Base-by-base conservation (phyloP, 495 filamentous ascomycete genomes). In the Aspergillus incahuasiensis region DNA sequence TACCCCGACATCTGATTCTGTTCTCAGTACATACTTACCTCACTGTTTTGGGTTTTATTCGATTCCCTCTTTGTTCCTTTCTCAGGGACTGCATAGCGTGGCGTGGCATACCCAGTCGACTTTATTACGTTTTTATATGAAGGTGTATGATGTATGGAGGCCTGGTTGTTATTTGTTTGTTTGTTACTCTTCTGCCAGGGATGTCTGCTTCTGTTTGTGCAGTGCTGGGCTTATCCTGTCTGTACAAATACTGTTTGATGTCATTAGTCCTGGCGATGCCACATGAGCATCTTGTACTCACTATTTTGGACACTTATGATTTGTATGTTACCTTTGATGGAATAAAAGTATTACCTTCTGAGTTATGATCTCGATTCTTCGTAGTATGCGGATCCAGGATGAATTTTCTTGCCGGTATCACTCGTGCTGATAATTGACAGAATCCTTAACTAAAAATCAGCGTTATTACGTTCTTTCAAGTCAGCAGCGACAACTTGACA, bases 91-190 rank as follows among this genome's bases (percentile, higher is more conserved):
- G 74, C 74, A 77, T 77, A 77, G 74, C 74, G 74, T 76, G 74
- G 74, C 74, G 74, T 74, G 74, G 68, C 73, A 76, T 76, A 75
- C 73, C 74, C 73, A 71, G 64, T 66, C 62, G 65, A 56, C 53
- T 53, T 66, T 16, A 32, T 61, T 56, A 63, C 63, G 56, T 66
- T 62, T 49, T 57, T 63, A 49, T 57, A 70, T 69, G 67, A 61
- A 63, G 58, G 54, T 71, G 69, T 72, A 70, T 58, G 66, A 72
- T 64, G 61, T 64, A 62, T 60, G 62, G 57, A 63, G 52, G 54
- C 41, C 28, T 38, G 15, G 1, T 43, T 50, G 1, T 43, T 50
- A 5, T 5, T 35, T 30, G 22, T 44, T 48, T 49, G 39, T 56
- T 52, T 28, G 24, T 47, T 45, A 43, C 49, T 41, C 21, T 60